phyloP scores from a whole-genome alignment of 148 eudicot genomes.

The Nepenthes mirabilis region DNA sequence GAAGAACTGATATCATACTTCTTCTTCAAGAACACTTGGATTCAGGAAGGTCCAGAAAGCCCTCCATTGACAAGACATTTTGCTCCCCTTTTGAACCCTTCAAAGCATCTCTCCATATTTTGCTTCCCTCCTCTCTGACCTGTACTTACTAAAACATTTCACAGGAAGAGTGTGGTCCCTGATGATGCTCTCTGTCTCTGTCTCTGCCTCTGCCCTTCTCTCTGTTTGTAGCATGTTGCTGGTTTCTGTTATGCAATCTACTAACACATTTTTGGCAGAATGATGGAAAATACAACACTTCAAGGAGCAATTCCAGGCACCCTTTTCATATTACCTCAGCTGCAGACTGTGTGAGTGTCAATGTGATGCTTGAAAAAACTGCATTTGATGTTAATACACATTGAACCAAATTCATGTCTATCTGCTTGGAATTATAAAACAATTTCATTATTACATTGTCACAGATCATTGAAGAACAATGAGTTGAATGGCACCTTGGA shows the following conservation, averaged over 20 bases:
- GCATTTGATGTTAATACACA: neutral
- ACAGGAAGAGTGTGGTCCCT: no score
- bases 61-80: no score
- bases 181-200: constrained; percentile 1
- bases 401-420: neutral
- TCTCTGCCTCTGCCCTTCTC: no score
- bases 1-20: no score
- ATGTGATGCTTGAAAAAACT: neutral
- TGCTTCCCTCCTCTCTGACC: no score
- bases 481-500: constrained; percentile 24
- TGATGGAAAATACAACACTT: constrained; percentile 48
- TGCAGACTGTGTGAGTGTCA: constrained; percentile 56
- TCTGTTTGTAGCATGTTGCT: constrained; percentile 1
- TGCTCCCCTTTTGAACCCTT: no score
- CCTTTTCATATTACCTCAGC: constrained; percentile 46
- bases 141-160: no score
- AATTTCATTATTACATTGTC: neutral
- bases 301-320: constrained; percentile 48
- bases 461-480: constrained; percentile 33
- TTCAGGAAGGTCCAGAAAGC: no score
- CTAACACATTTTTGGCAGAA: constrained; percentile 23
- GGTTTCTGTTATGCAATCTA: neutral
- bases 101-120: no score
- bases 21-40: no score
- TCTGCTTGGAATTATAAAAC: neutral